A percentile compares a stretch with the other conserved stretches of the same genome.
Evolutionary conservation across 2,329 filamentous ascomycete species (phyloP).

Genomic region (Aspergillus hortae): DNA sequence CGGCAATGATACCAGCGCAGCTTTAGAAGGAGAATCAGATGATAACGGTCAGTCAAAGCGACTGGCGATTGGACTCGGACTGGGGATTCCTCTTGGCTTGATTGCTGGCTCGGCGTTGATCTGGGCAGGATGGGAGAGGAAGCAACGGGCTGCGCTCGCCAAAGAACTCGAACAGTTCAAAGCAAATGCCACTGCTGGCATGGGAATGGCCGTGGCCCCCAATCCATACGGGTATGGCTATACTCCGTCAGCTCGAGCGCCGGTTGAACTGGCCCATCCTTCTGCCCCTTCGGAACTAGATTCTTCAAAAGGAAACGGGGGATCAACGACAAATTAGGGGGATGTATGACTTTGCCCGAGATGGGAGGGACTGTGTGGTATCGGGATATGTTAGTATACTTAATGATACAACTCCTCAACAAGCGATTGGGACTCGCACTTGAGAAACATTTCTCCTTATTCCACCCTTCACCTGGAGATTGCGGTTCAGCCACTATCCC

Average conservation of each 20-base stretch:
- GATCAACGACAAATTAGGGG: no score
- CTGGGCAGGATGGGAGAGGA: conserved; percentile 3
- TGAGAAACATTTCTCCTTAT: no score
- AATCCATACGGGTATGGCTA: background rate
- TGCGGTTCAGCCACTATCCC: no score
- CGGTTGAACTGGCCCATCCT: background rate
- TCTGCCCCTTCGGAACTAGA: no score
- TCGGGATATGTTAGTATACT: no score
- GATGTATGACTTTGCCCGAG: no score
- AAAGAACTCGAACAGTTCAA: background rate
- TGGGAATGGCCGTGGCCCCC: background rate
- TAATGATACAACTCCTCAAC: no score
- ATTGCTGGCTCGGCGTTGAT: background rate
- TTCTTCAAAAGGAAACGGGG: no score
- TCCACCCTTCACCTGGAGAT: no score
- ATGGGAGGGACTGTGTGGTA: no score
- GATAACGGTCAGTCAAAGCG: background rate
- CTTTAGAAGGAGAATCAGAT: background rate
- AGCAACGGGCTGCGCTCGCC: background rate
- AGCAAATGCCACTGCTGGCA: background rate
- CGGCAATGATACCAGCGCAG: background rate
- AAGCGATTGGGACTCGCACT: no score
- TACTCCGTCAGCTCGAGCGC: background rate
- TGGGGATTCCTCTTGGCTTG: conserved; percentile 12
- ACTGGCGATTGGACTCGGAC: conserved; percentile 7